Conservation (phyloP, 2,329 filamentous ascomycete genomes). For the Fusarium vanettenii region DNA sequence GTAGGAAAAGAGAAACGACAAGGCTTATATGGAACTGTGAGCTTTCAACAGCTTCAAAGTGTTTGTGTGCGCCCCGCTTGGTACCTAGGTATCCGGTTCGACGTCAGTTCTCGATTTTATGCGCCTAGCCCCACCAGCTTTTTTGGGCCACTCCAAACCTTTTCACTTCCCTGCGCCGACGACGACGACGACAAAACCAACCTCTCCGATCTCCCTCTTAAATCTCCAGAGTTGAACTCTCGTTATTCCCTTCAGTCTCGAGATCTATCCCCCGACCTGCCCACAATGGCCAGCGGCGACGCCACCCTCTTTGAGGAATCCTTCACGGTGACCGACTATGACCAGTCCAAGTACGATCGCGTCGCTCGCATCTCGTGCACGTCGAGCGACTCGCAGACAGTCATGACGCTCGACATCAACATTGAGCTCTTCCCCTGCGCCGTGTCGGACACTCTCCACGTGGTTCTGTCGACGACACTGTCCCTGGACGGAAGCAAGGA, state of each 20-base stretch:
- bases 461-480: conserved; percentile 87
- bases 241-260: background rate
- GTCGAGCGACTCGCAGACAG: conserved; percentile 78
- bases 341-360: conserved; percentile 93
- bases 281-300: conserved; percentile 68
- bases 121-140: conserved; percentile 35
- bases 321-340: conserved; percentile 83
- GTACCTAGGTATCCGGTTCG: conserved; percentile 18
- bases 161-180: conserved; percentile 34
- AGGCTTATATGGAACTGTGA: background rate
- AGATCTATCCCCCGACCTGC: background rate
- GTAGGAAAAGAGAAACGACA: background rate
- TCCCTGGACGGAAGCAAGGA: conserved; percentile 87
- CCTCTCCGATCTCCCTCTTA: background rate
- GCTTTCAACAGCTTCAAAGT: background rate
- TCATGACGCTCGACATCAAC: conserved; percentile 92
- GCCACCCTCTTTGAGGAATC: conserved; percentile 93
- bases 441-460: conserved; percentile 79
- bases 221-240: background rate
- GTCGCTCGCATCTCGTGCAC: conserved; percentile 86
- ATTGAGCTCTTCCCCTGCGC: conserved; percentile 86
- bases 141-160: conserved; percentile 37
- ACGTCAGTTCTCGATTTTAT: conserved; percentile 26
- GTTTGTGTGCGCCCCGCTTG: conserved; percentile 40
- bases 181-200: conserved; percentile 9